These are phyloP conservation scores for Phaffia rhodozyma DNA, from an alignment of 1,284 basidiomycete genomes.

Conservation along the genomic window DNA sequence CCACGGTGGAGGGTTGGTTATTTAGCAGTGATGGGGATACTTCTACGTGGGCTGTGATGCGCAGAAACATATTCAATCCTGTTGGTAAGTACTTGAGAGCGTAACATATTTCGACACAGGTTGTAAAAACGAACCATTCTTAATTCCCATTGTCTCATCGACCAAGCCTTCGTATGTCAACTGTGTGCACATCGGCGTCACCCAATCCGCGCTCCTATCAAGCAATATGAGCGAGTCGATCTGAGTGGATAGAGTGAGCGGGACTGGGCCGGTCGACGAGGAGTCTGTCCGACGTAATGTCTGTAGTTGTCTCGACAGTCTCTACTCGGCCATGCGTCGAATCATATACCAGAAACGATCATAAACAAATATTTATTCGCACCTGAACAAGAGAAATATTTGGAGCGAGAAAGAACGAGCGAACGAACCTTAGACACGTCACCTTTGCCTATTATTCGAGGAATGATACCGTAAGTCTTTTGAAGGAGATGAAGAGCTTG, in stretches of 20 bases:
- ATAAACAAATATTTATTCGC: no score
- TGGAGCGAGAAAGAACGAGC: no score
- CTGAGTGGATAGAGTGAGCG: constrained; percentile 33
- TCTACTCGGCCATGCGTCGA: constrained; percentile 38
- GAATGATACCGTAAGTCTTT: constrained; percentile 76
- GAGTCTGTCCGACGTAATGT: constrained; percentile 40
- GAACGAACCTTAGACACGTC: constrained; percentile 67
- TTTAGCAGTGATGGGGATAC: constrained; percentile 66
- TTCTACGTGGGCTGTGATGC: constrained; percentile 66
- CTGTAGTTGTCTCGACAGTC: constrained; percentile 59
- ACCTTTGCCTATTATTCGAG: constrained; percentile 86
- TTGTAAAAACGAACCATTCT: constrained; percentile 53
- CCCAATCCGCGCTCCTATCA: constrained; percentile 87
- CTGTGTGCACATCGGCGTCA: constrained; percentile 89
- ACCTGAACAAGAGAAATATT: no score
- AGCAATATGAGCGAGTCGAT: constrained; percentile 82
- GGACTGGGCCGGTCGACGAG: constrained; percentile 22
- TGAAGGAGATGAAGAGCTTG: constrained; percentile 78
- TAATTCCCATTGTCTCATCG: constrained; percentile 86
- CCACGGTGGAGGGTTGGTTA: constrained; percentile 36
- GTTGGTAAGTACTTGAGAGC: neutral
- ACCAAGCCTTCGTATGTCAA: constrained; percentile 93
- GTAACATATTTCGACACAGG: neutral
- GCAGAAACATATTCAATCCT: constrained; percentile 8
- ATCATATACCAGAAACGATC: neutral